Percentiles rank a stretch among this genome's conserved stretches.
phyloP scores from a whole-genome alignment of 768 basidiomycete genomes.

The Multifurca ochricompacta region DNA sequence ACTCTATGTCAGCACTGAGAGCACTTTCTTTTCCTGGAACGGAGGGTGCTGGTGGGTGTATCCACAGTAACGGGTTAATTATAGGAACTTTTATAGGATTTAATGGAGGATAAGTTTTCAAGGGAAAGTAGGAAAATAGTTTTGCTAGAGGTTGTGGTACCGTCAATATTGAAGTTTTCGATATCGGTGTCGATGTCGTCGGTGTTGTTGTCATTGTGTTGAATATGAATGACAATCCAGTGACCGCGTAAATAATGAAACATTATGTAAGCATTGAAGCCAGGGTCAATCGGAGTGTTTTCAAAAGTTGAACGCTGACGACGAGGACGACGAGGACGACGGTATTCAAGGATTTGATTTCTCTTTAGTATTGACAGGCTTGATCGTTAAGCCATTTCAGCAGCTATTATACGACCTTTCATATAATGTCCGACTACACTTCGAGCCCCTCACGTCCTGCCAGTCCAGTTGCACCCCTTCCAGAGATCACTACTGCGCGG shows the following conservation, averaged over 20 bases:
- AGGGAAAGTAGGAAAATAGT: slow-evolving; percentile 21
- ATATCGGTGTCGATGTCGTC: slow-evolving; percentile 7
- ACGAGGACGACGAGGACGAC: slow-evolving; percentile 33
- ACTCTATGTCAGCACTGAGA: slow-evolving; percentile 74
- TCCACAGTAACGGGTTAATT: slow-evolving; percentile 53
- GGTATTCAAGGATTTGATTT: slow-evolving; percentile 24
- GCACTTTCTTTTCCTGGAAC: slow-evolving; percentile 21
- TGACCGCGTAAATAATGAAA: too few relatives aligned
- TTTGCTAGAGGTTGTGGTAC: slow-evolving; percentile 15
- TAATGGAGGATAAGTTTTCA: slow-evolving; percentile 22
- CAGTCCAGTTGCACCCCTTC: slow-evolving; percentile 42
- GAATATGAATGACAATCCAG: neutral
- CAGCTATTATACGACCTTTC: neutral
- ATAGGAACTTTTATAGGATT: slow-evolving; percentile 14
- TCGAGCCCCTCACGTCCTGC: slow-evolving; percentile 53
- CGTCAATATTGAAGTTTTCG: neutral
- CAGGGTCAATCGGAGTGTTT: too few relatives aligned
- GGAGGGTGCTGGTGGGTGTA: slow-evolving; percentile 38
- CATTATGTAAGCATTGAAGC: neutral
- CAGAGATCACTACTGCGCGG: slow-evolving; percentile 40
- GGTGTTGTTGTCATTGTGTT: slow-evolving; percentile 19
- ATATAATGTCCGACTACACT: slow-evolving; percentile 34
- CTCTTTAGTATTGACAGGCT: neutral
- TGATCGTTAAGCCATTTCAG: neutral
- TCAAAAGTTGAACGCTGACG: neutral